phyloP scores from a whole-genome alignment of 176 grass and related monocot genomes.

The Saccharum spontaneum region DNA sequence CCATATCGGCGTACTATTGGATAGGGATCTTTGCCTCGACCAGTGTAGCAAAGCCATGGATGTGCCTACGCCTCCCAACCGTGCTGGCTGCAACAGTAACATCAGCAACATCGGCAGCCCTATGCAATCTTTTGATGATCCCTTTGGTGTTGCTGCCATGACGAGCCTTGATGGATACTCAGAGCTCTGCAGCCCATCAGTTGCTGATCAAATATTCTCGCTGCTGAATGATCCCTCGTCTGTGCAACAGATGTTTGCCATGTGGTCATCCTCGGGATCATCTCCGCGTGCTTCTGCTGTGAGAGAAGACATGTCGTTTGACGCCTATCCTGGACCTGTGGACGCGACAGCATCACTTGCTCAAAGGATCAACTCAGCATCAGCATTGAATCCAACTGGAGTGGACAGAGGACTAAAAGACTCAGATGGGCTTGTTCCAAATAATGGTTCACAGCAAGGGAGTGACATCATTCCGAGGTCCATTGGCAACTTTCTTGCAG shows the following conservation, averaged over 20 bases:
- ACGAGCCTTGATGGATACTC: slow-evolving; percentile 69
- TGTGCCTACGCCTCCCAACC: slow-evolving; percentile 34
- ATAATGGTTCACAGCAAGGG: slow-evolving; percentile 30
- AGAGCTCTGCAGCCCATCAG: slow-evolving; percentile 49
- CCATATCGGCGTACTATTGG: slow-evolving; percentile 2
- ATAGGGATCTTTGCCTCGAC: slow-evolving; percentile 1
- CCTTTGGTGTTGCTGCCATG: slow-evolving; percentile 42
- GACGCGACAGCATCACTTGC: neutral
- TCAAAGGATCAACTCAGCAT: slow-evolving; percentile 31
- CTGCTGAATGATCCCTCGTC: slow-evolving; percentile 45
- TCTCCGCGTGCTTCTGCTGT: slow-evolving; percentile 36
- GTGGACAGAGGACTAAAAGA: slow-evolving; percentile 7
- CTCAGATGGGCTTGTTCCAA: slow-evolving; percentile 33
- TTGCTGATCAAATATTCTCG: slow-evolving; percentile 55
- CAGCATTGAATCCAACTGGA: slow-evolving; percentile 7
- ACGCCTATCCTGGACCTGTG: slow-evolving; percentile 28
- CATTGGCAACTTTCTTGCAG: slow-evolving; percentile 40
- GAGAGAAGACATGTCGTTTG: slow-evolving; percentile 32
- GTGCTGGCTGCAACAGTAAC: slow-evolving; percentile 23
- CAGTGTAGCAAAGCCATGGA: slow-evolving; percentile 40
- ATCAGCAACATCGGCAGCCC: slow-evolving; percentile 22
- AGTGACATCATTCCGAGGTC: slow-evolving; percentile 52
- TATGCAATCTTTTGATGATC: slow-evolving; percentile 44
- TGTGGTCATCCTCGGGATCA: slow-evolving; percentile 48
- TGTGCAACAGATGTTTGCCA: slow-evolving; percentile 54